These are phyloP conservation scores for Dioszegia aurantiaca DNA, from an alignment of 768 basidiomycete species.

Conservation along the genomic window DNA sequence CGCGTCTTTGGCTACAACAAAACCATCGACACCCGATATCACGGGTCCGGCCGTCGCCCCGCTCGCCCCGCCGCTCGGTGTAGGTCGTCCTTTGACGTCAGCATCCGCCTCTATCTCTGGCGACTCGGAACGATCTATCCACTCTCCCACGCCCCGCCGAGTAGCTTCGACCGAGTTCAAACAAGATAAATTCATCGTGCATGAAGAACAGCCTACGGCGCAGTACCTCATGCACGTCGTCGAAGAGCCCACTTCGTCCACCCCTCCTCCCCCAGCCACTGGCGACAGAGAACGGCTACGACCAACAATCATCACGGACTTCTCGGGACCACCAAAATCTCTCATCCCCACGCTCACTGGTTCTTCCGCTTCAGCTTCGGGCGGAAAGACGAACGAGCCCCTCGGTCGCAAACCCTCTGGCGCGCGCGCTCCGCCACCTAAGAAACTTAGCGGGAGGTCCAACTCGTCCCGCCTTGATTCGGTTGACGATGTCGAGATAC, in stretches of 20 bases:
- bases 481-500: conserved; percentile 47
- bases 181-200: conserved; percentile 7
- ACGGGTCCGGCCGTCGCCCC: conserved; percentile 9
- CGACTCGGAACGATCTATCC: conserved; percentile 13
- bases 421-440: conserved; percentile 49
- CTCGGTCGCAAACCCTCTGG: conserved; percentile 52
- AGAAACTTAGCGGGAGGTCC: conserved; percentile 12
- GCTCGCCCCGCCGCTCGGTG: conserved; percentile 8
- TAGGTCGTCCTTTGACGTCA: neutral
- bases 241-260: conserved; percentile 22
- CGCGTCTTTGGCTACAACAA: neutral
- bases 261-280: neutral
- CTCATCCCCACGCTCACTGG: neutral
- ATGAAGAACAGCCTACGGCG: conserved; percentile 46
- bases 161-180: conserved; percentile 29
- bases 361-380: neutral
- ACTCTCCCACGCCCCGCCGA: conserved; percentile 36
- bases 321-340: conserved; percentile 7
- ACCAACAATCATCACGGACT: conserved; percentile 30
- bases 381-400: conserved; percentile 8
- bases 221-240: conserved; percentile 47
- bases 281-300: conserved; percentile 16
- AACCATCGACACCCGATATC: neutral
- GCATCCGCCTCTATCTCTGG: neutral
- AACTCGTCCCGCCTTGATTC: neutral